Evolutionary conservation across 768 basidiomycete genomes (phyloP), one percentile per base, ranked within the genome.

Genomic region (Polyporus arcularius): DNA sequence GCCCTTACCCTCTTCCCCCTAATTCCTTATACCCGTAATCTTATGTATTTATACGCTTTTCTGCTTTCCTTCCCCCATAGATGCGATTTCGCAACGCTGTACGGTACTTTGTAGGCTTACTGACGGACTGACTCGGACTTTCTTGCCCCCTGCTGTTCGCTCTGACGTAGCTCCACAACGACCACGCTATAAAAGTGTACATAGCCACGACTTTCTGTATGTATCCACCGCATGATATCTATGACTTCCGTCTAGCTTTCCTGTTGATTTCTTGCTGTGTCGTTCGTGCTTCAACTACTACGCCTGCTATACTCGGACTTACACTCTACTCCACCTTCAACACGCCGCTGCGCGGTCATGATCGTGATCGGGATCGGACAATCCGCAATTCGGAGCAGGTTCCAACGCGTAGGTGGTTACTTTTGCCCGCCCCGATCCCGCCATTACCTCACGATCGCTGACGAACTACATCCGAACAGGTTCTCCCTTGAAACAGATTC

Each of bases 11-110:
- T 7, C 42, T 16, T 16, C 52, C 11, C n/a, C 39, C 30, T 45
- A 28, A 38, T 39, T 31, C 9, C 32, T 49, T 41, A 43, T 63
- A 63, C 62, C 62, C 53, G 39, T 63, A 63, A 55, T 35, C n/a
- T 63, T 63, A 63, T 63, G 62, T 63, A 63, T 63, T 63, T 63
- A 63, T 63, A 63, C 48, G 35, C 35, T 35, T 3, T 35, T 35
- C 35, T 46, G 53, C 55, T 55, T 40, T 47, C 60, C 57, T 58
- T 40, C 53, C 53, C 50, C 48, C 48, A 43, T 58, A n/a, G 48
- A 28, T 49, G 28, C 50, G 50, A 48, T 35, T 11, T 35, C 35
- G 35, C 50, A 15, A 52, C 50, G 50, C 38, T 52, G 38, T 48
- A 47, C 46, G 31, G 50, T 52, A 52, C 50, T n/a, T 31, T 52